Base-by-base conservation (phyloP, 768 basidiomycete species). In the Leccinum boreale region DNA sequence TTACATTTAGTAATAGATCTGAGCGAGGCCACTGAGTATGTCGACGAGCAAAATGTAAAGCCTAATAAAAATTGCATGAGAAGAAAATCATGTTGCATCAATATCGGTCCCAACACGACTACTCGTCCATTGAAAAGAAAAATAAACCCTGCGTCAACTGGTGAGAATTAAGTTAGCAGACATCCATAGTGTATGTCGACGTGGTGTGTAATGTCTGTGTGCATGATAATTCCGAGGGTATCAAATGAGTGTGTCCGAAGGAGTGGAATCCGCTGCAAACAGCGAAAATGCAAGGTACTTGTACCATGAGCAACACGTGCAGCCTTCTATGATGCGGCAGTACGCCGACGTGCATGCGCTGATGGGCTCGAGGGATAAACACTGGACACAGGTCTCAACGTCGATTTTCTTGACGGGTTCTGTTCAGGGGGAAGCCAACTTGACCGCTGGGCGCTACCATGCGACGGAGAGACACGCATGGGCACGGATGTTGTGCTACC, bases 1-100 rank as follows among this genome's bases (percentile, higher is more conserved):
- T 61, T 71, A 71, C 69, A 71, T 65, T 51, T 60, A 63, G 21
- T 54, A 19, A 59, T 68, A 70, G 59, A 72, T 63, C 48, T 52
- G 57, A 56, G 42, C 23, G 39, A 58, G 53, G 45, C 29, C 2
- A 33, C 29, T 28, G 50, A 46, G 49, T 60, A 53, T 53, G 47
- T 67, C 50, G 19, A 64, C 44, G 33, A 58, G 55, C 47, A 58
- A 59, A 42, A 44, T 10, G 31, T 51, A 57, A 56, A 57, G 52
- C 48, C 48, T 28, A 35, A 50, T 58, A 48, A 47, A 55, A 57
- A 52, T 65, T 58, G 61, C 52, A 55, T 52, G 52, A 45, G 48
- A 47, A 47, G 56, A 55, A 58, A 58, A 58, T n/a, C 35, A 51
- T 54, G 53, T 54, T 42, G 51, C 56, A 59, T 58, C 49, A 46